Conservation (phyloP, 352 stramenopile genomes). For the Phytopythium cucurbitacearum region DNA sequence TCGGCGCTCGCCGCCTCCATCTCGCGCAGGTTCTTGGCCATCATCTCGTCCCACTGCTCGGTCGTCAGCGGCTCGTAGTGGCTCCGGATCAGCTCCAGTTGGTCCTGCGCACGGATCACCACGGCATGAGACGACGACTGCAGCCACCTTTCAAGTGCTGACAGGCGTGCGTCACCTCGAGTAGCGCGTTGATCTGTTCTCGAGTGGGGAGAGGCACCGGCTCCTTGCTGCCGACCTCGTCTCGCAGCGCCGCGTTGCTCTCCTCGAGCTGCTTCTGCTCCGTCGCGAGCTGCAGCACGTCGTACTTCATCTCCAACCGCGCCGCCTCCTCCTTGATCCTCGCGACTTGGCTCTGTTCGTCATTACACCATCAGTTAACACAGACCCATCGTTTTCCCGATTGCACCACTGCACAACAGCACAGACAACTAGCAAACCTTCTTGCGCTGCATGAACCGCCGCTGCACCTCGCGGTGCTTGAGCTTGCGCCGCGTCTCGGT, state of each 20-base stretch:
- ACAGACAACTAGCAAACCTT: slow-evolving; percentile 12
- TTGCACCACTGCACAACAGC: neutral
- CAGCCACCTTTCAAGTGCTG: neutral
- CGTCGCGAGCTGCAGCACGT: slow-evolving; percentile 14
- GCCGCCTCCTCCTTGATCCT: slow-evolving; percentile 17
- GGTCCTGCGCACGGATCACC: neutral
- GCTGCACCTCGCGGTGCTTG: slow-evolving; percentile 42
- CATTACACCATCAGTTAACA: neutral
- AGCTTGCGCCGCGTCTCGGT: slow-evolving; percentile 22
- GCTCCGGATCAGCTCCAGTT: slow-evolving; percentile 26
- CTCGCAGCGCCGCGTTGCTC: slow-evolving; percentile 18
- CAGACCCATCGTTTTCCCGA: neutral
- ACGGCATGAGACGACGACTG: too few species aligned
- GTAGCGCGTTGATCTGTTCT: slow-evolving; percentile 19
- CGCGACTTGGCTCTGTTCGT: slow-evolving; percentile 17
- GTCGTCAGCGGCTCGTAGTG: slow-evolving; percentile 16
- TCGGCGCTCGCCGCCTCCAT: slow-evolving; percentile 15
- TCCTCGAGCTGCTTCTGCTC: slow-evolving; percentile 21
- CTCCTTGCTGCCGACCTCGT: slow-evolving; percentile 6
- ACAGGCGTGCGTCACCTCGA: slow-evolving; percentile 12
- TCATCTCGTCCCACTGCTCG: slow-evolving; percentile 13
- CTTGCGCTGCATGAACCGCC: slow-evolving; percentile 40
- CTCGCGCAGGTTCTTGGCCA: slow-evolving; percentile 21
- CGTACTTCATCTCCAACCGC: slow-evolving; percentile 22
- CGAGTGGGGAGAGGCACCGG: slow-evolving; percentile 6